Base-by-base conservation (phyloP, 2,329 filamentous ascomycete species). In the Aureobasidium namibiae region DNA sequence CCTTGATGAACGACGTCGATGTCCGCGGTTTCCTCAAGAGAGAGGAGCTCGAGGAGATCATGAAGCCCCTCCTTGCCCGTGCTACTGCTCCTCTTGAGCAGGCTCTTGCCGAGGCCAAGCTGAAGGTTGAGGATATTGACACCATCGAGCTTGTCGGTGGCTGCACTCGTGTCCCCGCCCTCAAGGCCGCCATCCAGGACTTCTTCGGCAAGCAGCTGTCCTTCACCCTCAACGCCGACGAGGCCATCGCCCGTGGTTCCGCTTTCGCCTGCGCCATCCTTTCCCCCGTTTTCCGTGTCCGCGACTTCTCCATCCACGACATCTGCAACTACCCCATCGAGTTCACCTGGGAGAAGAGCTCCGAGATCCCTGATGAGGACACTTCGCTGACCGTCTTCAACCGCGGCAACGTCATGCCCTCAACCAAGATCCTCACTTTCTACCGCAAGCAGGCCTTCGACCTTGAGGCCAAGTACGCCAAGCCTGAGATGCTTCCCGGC, bases 351-450 rank as follows among this genome's bases (percentile, higher is more conserved):
- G 94, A 99, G 81, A 95, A 97, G 82, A 95, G 92, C 26, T 86
- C 91, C 61, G 94, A 99, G 70, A 99, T 99, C 67, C 94, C 94
- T 26, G 94, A 99, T 68, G 94, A 99, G 81, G 94, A 97, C 74
- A 97, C 94, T 59, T 95, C 87, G 78, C 81, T 99, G 67, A 96
- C 90, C 36, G 94, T 99, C 70, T 99, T 99, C 78, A 95, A 94
- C 83, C 91, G 88, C 76, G 92, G 92, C 74, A 96, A 96, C 71
- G 86, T 95, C 64, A 87, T 99, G 81, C 94, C 94, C 58, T 97
- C 92, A 6, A 99, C 94, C 65, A 99, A 99, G 83, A 97, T 99
- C 66, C 85, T 99, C 58, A 99, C 94, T 39, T 99, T 99, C 80
- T 99, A 97, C 82, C 88, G 94, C 67, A 97, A 97, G 81, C 90